Evolutionary conservation across 1,139 yeast genomes (phyloP), one percentile per base, ranked within the genome.

Genomic region (Tardiomyces blankii): DNA sequence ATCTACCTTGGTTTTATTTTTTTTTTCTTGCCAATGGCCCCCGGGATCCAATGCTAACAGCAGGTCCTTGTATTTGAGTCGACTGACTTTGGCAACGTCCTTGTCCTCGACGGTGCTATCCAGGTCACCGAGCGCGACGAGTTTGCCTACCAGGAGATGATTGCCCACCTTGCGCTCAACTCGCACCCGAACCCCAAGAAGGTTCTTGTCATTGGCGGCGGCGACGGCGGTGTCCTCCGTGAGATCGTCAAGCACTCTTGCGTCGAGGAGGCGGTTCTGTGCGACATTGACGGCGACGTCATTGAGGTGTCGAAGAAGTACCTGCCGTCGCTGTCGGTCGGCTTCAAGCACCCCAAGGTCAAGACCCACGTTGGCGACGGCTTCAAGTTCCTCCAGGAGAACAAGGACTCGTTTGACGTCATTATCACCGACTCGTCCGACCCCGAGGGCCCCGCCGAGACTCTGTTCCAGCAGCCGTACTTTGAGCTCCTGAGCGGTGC

Each of bases 381-480:
- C 9, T 88, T 91, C 69, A 74, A 86, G 67, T 89, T 72, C 63
- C 71, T 89, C 56, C 73, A 76, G 49, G 70, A 73, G 42, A 68
- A 70, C 54, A 61, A 68, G 57, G 64, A 65, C 49, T 73, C 75
- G 55, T 89, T 73, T 61, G 97, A 91, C 64, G 82, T 89, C 43
- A 88, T 91, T 54, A 88, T 91, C 57, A 88, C 96, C 35, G 98
- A 91, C 64, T 85, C 96, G 9, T 84, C 95, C 11, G 98, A 91
- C 64, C 97, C 97, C 2, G 97, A 91, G 59, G 98, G 98, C 1
- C 98, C 98, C 9, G 98, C 98, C 2, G 95, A 82, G 58, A 86
- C 87, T 42, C 83, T 91, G 54, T 91, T 91, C 72, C 89, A 88
- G 66, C 74, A 77, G 54, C 79, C 78, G 50, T 91, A 89, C 69